A percentile compares a stretch with the other conserved stretches of the same genome.
Evolutionary conservation across 257 asterid species (phyloP).

Genomic region (Ilex aquifolium): DNA sequence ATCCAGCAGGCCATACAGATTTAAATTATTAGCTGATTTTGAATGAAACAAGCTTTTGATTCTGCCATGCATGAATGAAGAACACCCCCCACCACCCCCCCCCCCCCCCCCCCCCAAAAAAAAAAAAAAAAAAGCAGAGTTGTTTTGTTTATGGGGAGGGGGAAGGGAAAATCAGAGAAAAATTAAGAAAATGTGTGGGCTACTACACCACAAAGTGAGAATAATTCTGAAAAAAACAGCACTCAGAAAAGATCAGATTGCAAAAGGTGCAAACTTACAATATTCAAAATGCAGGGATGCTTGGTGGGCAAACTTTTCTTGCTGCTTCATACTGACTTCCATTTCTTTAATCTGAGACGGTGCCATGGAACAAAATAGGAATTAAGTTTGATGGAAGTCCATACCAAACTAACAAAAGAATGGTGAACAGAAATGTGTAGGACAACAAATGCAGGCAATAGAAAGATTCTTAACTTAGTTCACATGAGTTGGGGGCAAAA

Average conservation of each 20-base stretch:
- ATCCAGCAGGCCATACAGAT: no score
- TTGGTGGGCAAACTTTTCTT: conserved; percentile 62
- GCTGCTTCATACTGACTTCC: conserved; percentile 67
- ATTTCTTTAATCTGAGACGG: conserved; percentile 64
- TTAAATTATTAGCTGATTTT: no score
- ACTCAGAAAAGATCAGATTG: not conserved
- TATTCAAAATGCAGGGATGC: conserved; percentile 40
- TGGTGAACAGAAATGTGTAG: not conserved
- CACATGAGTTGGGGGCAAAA: no score
- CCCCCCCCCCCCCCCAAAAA: no score
- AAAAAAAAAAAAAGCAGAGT: no score
- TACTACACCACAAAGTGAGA: not conserved
- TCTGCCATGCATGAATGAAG: no score
- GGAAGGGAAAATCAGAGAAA: not conserved
- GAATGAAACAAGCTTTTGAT: no score
- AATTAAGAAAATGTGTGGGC: not conserved
- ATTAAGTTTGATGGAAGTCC: not conserved
- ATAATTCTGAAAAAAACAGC: conserved; percentile 3
- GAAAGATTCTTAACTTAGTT: not conserved
- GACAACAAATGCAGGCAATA: not conserved
- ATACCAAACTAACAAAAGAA: not conserved
- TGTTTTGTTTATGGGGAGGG: no score
- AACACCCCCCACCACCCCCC: no score
- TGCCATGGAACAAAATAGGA: conserved; percentile 11
- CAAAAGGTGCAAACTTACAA: conserved; percentile 44